phyloP scores from a whole-genome alignment of 352 stramenopile genomes.

The Plasmopara viticola region DNA sequence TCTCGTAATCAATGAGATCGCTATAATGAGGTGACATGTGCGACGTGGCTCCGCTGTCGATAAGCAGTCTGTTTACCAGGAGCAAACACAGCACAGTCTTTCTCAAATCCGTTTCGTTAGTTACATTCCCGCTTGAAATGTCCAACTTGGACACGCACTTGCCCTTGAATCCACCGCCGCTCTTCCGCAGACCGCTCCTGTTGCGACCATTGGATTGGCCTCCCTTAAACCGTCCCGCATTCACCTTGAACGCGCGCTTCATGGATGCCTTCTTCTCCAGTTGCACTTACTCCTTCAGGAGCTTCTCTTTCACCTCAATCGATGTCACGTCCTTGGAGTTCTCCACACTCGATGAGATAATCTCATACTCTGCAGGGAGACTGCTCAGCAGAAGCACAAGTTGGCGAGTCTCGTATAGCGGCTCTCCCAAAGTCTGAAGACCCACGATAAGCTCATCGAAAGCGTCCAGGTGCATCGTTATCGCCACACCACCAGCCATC shows the following conservation, averaged over 20 bases:
- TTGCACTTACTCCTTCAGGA: background rate
- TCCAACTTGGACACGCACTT: background rate
- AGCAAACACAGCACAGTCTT: background rate
- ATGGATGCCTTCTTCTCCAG: background rate
- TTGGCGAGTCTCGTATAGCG: background rate
- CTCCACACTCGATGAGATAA: slow-evolving; percentile 2
- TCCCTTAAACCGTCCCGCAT: background rate
- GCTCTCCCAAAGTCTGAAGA: background rate
- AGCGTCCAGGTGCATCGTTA: background rate
- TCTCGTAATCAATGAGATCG: background rate
- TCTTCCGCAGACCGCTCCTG: background rate
- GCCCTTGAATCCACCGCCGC: background rate
- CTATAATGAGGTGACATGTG: background rate
- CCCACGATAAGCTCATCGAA: slow-evolving; percentile 1
- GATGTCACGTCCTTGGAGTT: background rate
- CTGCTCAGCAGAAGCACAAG: background rate
- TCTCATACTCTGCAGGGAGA: background rate
- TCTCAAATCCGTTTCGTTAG: background rate
- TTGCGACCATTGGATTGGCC: background rate
- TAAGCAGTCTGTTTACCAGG: background rate
- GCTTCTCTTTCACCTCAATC: background rate
- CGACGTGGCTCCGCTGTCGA: background rate
- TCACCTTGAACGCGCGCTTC: background rate
- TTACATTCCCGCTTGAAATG: background rate
- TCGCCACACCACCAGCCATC: background rate